Conservation (phyloP, 768 basidiomycete species). For the Mycena leptocephala region DNA sequence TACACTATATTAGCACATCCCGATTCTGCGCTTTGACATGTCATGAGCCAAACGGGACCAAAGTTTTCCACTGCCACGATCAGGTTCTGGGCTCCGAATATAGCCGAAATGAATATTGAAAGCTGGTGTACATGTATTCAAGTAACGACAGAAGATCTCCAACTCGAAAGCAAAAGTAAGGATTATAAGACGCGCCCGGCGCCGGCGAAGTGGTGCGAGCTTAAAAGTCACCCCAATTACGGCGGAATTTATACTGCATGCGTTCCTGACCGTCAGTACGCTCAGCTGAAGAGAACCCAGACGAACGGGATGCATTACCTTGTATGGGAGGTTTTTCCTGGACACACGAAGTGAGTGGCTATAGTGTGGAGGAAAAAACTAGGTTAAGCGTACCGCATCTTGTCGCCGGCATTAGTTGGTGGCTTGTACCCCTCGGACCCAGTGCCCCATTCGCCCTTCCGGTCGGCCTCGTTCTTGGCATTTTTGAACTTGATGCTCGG, state of each 20-base stretch:
- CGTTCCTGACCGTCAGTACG: constrained; percentile 69
- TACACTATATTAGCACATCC: not conserved
- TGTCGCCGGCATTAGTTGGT: constrained; percentile 83
- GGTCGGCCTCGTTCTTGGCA: constrained; percentile 67
- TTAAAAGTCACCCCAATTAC: constrained; percentile 92
- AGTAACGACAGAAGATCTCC: constrained; percentile 12
- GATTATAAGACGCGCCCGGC: not conserved
- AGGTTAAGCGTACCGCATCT: constrained; percentile 70
- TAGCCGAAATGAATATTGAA: not conserved
- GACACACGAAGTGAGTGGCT: not conserved
- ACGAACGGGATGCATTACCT: constrained; percentile 65
- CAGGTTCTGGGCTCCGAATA: not conserved
- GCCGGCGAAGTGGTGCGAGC: constrained; percentile 24
- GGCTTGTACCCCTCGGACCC: constrained; percentile 81
- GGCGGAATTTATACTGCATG: constrained; percentile 92
- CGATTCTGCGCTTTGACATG: not conserved
- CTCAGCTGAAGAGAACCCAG: constrained; percentile 37
- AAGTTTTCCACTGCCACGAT: not conserved
- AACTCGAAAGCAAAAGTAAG: constrained; percentile 10
- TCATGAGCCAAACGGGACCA: not conserved
- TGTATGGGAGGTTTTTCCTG: constrained; percentile 90
- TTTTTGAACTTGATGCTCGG: constrained; percentile 74
- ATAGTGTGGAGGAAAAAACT: constrained; percentile 8
- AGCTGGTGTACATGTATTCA: constrained; percentile 27
- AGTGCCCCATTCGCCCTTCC: constrained; percentile 79